Conservation (phyloP, 1,284 basidiomycete genomes). For the Coniophora puteana region DNA sequence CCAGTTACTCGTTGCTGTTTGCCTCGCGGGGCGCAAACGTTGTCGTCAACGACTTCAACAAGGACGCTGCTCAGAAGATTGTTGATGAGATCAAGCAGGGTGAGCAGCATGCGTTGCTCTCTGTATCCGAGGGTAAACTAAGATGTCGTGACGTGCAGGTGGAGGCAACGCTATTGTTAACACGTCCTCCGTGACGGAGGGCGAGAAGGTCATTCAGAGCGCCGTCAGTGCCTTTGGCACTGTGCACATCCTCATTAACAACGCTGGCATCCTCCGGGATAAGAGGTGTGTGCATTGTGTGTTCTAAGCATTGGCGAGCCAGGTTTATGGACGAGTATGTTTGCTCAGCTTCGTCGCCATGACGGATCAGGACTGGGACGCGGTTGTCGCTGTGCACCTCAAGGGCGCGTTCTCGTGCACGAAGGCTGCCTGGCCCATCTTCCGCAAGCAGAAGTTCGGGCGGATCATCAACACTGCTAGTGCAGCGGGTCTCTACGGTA, state of each 20-base stretch:
- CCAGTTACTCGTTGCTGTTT: slow-evolving; percentile 87
- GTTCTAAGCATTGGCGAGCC: too few species aligned
- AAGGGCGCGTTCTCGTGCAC: slow-evolving; percentile 96
- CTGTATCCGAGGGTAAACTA: slow-evolving; percentile 3
- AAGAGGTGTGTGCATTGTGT: slow-evolving; percentile 53
- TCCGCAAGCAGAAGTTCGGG: slow-evolving; percentile 94
- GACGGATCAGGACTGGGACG: slow-evolving; percentile 87
- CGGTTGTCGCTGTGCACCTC: slow-evolving; percentile 86
- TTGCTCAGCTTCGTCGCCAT: slow-evolving; percentile 84
- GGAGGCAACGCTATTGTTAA: slow-evolving; percentile 88
- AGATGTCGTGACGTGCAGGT: slow-evolving; percentile 40
- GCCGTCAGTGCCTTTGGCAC: slow-evolving; percentile 87
- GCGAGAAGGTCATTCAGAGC: slow-evolving; percentile 82
- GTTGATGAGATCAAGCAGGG: slow-evolving; percentile 88
- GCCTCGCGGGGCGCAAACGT: slow-evolving; percentile 91
- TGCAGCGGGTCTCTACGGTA: slow-evolving; percentile 82
- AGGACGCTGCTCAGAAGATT: slow-evolving; percentile 86
- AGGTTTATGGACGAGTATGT: background rate
- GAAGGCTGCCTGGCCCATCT: slow-evolving; percentile 95
- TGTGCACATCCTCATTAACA: slow-evolving; percentile 88
- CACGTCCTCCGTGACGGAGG: slow-evolving; percentile 88
- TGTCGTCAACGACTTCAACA: slow-evolving; percentile 94
- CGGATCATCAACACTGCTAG: slow-evolving; percentile 92
- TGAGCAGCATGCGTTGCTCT: slow-evolving; percentile 36
- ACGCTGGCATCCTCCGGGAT: slow-evolving; percentile 91